These are phyloP conservation scores for Thymus mandschuricus DNA, from an alignment of 257 asterid species.

Conservation along the genomic window DNA sequence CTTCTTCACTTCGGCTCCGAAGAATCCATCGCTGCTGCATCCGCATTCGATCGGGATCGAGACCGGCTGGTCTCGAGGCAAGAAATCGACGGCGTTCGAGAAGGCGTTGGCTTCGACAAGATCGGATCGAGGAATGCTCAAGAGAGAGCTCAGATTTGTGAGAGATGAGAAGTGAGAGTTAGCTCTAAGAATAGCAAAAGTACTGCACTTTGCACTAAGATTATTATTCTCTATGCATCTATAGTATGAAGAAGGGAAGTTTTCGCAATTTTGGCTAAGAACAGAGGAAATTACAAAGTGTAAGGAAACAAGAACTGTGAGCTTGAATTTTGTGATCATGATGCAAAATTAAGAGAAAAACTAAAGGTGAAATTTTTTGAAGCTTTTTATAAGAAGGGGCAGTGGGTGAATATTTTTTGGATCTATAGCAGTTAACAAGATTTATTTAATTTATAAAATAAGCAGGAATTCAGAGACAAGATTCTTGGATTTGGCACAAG, in stretches of 20 bases:
- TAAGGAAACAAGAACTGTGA: conserved; percentile 34
- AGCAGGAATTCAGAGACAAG: conserved; percentile 50
- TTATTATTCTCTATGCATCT: conserved; percentile 32
- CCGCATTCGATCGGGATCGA: conserved; percentile 59
- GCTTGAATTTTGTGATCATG: conserved; percentile 34
- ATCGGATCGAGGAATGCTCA: conserved; percentile 29
- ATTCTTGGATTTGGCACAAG: conserved; percentile 51
- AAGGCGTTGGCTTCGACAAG: conserved; percentile 52
- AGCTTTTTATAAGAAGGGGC: conserved; percentile 8
- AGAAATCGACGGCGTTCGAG: conserved; percentile 36
- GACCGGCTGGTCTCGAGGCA: conserved; percentile 38
- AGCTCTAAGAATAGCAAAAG: conserved; percentile 54
- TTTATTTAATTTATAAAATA: conserved; percentile 30
- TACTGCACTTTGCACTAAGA: conserved; percentile 38
- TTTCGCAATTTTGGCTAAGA: conserved; percentile 45
- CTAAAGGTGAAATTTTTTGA: conserved; percentile 27
- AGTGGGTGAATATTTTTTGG: conserved; percentile 44
- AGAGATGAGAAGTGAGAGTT: conserved; percentile 51
- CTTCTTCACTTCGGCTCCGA: conserved; percentile 47
- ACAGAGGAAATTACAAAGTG: conserved; percentile 31
- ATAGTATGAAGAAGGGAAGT: conserved; percentile 36
- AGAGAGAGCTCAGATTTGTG: conserved; percentile 45
- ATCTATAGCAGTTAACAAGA: conserved; percentile 36
- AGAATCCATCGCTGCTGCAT: conserved; percentile 39
- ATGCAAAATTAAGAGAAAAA: conserved; percentile 1